Conservation (phyloP, 148 eudicot genomes). For the Silene latifolia region DNA sequence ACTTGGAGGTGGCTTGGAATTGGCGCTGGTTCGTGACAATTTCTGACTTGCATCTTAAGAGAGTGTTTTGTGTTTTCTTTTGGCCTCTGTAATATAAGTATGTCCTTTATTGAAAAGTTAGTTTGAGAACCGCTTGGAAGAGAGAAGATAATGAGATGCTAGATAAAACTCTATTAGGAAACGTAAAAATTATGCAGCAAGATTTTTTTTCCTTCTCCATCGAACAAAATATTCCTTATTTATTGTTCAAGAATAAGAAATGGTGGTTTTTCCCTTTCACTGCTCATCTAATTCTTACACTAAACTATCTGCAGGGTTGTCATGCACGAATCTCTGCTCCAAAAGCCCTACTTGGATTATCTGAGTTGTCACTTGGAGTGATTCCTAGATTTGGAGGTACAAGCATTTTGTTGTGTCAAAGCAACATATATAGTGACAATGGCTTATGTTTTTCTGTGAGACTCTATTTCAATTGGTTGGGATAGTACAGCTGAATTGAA, state of each 20-base stretch:
- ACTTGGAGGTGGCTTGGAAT: slow-evolving; percentile 91
- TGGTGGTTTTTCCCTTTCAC: background rate
- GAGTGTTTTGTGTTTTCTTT: background rate
- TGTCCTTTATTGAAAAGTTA: background rate
- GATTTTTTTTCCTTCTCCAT: no score
- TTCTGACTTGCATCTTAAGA: background rate
- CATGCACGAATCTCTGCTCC: slow-evolving; percentile 90
- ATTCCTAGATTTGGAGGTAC: slow-evolving; percentile 90
- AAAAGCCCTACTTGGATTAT: slow-evolving; percentile 79
- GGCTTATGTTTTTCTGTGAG: background rate
- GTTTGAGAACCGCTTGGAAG: background rate
- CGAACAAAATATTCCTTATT: background rate
- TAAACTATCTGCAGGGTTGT: slow-evolving; percentile 53
- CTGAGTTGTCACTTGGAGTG: slow-evolving; percentile 85
- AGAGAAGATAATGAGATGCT: background rate
- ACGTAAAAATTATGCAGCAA: background rate
- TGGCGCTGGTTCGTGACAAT: slow-evolving; percentile 67
- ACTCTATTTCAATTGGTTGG: background rate
- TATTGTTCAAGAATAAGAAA: background rate
- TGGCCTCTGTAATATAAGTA: background rate
- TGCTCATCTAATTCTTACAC: slow-evolving; percentile 1
- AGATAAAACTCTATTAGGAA: background rate
- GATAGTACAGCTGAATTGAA: background rate
- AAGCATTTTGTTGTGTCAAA: background rate
- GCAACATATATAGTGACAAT: background rate